These are phyloP conservation scores for Candida ponderosae DNA, from an alignment of 805 yeast species.

Conservation along the genomic window DNA sequence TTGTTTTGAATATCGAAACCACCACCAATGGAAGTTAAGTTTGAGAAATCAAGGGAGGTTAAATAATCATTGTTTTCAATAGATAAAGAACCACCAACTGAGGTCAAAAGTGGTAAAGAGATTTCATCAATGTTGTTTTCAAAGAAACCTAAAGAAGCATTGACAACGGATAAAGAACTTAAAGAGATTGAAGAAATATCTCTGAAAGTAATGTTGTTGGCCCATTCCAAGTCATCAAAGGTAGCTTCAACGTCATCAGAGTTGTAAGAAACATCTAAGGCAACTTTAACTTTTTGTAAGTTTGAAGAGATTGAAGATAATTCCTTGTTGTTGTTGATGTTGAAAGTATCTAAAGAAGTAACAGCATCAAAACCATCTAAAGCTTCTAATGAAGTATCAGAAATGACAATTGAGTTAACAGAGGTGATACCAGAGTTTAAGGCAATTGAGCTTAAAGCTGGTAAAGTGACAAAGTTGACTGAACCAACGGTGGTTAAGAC, in stretches of 20 bases:
- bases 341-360: conserved; percentile 39
- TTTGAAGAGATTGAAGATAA: conserved; percentile 66
- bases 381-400: conserved; percentile 66
- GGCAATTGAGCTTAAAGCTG: conserved; percentile 67
- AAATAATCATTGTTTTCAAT: conserved; percentile 69
- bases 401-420: conserved; percentile 61
- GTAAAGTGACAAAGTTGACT: conserved; percentile 74
- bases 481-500: conserved; percentile 75
- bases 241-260: conserved; percentile 65
- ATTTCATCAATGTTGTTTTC: conserved; percentile 57
- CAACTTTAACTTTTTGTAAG: conserved; percentile 64
- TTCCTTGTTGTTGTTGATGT: conserved; percentile 87
- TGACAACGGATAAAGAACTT: conserved; percentile 59
- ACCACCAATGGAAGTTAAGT: conserved; percentile 77
- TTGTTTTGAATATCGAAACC: conserved; percentile 89
- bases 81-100: conserved; percentile 77
- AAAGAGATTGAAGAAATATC: conserved; percentile 69
- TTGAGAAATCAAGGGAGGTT: conserved; percentile 57
- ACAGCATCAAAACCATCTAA: conserved; percentile 56
- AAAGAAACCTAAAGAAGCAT: conserved; percentile 76
- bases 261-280: conserved; percentile 78
- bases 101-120: conserved; percentile 44
- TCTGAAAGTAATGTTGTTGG: conserved; percentile 83
- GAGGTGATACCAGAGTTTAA: conserved; percentile 64
- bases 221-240: conserved; percentile 70